Evolutionary conservation across 176 grass and related monocot species (phyloP).

Genomic region (Eragrostis curvula): DNA sequence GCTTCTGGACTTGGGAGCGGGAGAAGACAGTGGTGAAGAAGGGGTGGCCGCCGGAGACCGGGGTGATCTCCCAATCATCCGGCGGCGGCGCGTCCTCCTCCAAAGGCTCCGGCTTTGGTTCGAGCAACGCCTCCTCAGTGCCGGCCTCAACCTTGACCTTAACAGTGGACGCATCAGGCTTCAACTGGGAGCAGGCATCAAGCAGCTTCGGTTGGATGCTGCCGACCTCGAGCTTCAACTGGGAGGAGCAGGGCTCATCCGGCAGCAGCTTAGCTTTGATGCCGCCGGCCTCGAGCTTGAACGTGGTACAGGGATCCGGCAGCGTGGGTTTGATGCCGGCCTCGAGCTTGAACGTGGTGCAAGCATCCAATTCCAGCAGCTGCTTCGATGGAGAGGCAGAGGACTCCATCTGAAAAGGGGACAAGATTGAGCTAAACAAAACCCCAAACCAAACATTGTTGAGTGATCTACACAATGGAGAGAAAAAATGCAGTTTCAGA

Average conservation of each 20-base stretch:
- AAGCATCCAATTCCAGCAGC: neutral
- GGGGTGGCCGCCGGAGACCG: slow-evolving; percentile 42
- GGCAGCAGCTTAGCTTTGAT: neutral
- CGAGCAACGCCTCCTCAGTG: neutral
- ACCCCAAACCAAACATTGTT: neutral
- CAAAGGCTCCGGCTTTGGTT: slow-evolving; percentile 22
- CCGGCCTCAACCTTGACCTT: neutral
- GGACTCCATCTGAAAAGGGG: slow-evolving; percentile 25
- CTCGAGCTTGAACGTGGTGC: neutral
- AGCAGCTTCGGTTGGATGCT: too few species aligned
- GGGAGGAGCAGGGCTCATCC: neutral
- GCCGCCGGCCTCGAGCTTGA: neutral
- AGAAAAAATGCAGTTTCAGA: neutral
- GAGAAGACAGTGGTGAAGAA: slow-evolving; percentile 50
- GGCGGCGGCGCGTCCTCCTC: neutral
- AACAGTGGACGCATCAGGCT: too few species aligned
- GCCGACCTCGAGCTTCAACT: neutral
- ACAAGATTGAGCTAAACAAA: neutral
- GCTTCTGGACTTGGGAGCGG: slow-evolving; percentile 30
- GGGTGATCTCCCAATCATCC: slow-evolving; percentile 34
- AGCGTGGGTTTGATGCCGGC: neutral
- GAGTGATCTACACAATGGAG: neutral
- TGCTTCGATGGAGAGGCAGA: neutral
- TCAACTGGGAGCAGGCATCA: too few species aligned
- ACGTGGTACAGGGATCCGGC: neutral